Percentiles rank a stretch among this genome's conserved stretches.
These are phyloP conservation scores for Chlorella sp. DNA, from an alignment of 139 green algal genomes.

Conservation along the genomic window DNA sequence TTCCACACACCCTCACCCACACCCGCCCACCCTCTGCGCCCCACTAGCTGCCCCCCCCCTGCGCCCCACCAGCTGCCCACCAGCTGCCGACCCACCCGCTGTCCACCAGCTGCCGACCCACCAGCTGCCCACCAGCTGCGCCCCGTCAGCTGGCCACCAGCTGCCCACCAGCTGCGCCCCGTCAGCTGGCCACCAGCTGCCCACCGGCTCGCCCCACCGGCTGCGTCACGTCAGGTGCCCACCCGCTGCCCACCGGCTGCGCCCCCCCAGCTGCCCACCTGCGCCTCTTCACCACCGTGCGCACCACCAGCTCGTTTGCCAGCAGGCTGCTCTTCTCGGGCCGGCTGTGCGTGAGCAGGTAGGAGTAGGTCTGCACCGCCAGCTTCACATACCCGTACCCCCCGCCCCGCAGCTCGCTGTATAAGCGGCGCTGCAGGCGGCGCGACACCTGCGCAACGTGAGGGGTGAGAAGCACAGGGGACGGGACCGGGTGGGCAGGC, in stretches of 20 bases:
- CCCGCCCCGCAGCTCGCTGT: constrained; percentile 45
- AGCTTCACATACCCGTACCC: constrained; percentile 56
- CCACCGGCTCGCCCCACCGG: too few relatives aligned
- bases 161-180: too few relatives aligned
- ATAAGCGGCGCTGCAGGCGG: constrained; percentile 52
- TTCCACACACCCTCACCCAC: background rate
- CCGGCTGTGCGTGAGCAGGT: constrained; percentile 42
- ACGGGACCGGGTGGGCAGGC: background rate
- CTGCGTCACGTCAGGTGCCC: too few relatives aligned
- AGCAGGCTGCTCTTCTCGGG: constrained; percentile 40
- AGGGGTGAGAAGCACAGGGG: background rate
- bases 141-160: too few relatives aligned
- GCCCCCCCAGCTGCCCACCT: background rate
- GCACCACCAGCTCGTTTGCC: constrained; percentile 57
- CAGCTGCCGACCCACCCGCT: background rate
- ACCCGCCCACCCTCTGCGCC: background rate
- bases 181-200: too few relatives aligned
- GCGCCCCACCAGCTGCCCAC: constrained; percentile 49
- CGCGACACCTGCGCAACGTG: constrained; percentile 52
- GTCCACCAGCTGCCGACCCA: constrained; percentile 34
- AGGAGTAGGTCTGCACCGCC: constrained; percentile 49
- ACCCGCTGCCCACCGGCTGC: background rate
- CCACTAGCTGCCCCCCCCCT: background rate
- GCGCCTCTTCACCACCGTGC: constrained; percentile 18
- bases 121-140: too few relatives aligned